Base-by-base conservation (phyloP, 257 asterid species). In the Przewalskia tangutica region DNA sequence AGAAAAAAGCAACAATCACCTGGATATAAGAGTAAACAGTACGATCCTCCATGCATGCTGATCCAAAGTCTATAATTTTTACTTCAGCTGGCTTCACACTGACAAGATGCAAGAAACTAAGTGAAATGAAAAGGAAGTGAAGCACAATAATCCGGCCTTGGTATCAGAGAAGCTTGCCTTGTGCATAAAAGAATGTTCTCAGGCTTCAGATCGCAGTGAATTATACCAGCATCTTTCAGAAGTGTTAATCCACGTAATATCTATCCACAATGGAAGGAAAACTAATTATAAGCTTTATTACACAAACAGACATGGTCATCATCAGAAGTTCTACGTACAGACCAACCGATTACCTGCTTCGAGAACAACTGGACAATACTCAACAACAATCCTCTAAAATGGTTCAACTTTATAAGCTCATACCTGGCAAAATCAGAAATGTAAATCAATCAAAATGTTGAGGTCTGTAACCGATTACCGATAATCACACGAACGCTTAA, bases 11-110 rank as follows among this genome's bases (percentile, higher is more conserved):
- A 76, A 83, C 71, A 71, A 27, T 82, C 78, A 93, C 98, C 98
- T 96, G 99, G 84, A 96, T 96, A 89, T 94, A 96, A 63, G 98
- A 94, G 89, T 96, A 96, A 86, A 96, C 98, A 55, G 97, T 96
- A 23, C 93, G 97, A 83, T 92, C 95, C 84, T 96, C 98, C 95
- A 88, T 93, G 87, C 99, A 96, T 82, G 99, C 98, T 73, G 99
- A 96, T 80, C 99, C 99, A 27, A 96, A 96, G 95, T 96, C 99
- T 86, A 96, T 96, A 85, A 94, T 89, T 89, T 96, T 96, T 83
- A 96, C 88, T 91, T 89, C 98, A 81, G 97, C 91, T 67, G 98
- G 98, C 93, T 92, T 94, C 88, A 85, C 92, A 83, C 99, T 96
- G 97, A 81, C 89, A 88, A 89, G 86, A 81, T 85, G 83, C 63